Percentiles rank a stretch among this genome's conserved stretches.
Conservation (phyloP, 2,329 filamentous ascomycete species). For the Phoma sp. region DNA sequence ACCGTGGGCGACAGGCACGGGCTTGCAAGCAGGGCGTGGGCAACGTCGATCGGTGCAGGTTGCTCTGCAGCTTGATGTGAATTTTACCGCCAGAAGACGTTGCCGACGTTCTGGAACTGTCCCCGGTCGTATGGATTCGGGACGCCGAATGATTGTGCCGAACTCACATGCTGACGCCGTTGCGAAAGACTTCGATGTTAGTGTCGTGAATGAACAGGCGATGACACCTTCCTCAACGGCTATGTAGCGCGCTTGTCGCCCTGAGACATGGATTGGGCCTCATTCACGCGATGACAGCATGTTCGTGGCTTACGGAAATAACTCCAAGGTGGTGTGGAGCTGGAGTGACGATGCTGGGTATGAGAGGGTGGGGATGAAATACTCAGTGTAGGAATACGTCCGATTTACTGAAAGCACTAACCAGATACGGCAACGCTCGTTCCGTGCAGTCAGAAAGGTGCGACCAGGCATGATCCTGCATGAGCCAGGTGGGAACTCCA, state of each 20-base stretch:
- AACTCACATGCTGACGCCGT: background rate
- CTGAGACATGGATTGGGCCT: slow-evolving; percentile 6
- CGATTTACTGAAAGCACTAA: background rate
- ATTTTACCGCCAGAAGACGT: slow-evolving; percentile 12
- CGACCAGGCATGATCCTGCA: slow-evolving; percentile 14
- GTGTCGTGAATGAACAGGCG: slow-evolving; percentile 1
- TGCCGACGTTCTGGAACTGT: slow-evolving; percentile 17
- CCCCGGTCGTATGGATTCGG: slow-evolving; percentile 15
- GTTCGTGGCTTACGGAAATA: slow-evolving; percentile 14
- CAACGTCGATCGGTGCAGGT: slow-evolving; percentile 18
- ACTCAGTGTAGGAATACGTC: slow-evolving; percentile 18
- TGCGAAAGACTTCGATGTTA: slow-evolving; percentile 5
- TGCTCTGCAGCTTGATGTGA: slow-evolving; percentile 11
- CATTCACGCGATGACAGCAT: slow-evolving; percentile 14
- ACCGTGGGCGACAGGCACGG: slow-evolving; percentile 16
- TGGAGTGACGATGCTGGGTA: slow-evolving; percentile 10
- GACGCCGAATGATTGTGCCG: slow-evolving; percentile 10
- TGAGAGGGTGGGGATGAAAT: slow-evolving; percentile 15
- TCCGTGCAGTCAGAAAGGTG: background rate
- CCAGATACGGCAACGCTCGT: background rate
- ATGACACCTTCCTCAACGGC: slow-evolving; percentile 13
- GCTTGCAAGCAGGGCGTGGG: slow-evolving; percentile 6
- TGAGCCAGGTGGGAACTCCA: background rate
- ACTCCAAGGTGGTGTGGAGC: slow-evolving; percentile 17
- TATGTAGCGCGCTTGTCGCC: slow-evolving; percentile 9